phyloP scores from a whole-genome alignment of 139 green algal genomes.

The Chara braunii region DNA sequence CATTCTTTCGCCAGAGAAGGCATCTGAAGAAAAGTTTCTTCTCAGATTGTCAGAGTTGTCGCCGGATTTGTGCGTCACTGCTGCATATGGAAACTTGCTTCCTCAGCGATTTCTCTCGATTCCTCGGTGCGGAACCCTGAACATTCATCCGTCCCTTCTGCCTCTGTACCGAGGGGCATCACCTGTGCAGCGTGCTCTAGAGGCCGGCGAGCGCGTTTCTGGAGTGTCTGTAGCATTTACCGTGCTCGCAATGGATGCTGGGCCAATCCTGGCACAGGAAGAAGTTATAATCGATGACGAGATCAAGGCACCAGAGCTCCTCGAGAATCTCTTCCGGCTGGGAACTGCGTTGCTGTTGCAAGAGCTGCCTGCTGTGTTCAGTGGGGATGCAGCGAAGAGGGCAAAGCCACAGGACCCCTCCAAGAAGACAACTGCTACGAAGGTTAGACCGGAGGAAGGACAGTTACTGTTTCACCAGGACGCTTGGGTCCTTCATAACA shows the following conservation, averaged over 20 bases:
- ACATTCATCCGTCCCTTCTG: conserved; percentile 93
- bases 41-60: conserved; percentile 49
- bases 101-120: conserved; percentile 80
- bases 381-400: neutral
- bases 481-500: conserved; percentile 66
- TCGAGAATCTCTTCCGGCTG: conserved; percentile 45
- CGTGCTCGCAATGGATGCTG: conserved; percentile 86
- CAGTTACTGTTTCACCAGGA: conserved; percentile 58
- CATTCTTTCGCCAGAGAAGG: conserved; percentile 1
- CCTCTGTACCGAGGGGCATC: conserved; percentile 85
- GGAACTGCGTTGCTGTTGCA: conserved; percentile 17
- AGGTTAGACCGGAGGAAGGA: conserved; percentile 57
- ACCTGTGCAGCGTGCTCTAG: conserved; percentile 80
- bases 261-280: conserved; percentile 72
- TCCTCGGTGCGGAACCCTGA: conserved; percentile 75
- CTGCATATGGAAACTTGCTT: conserved; percentile 95
- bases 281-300: conserved; percentile 47
- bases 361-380: conserved; percentile 1
- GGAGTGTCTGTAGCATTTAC: conserved; percentile 89
- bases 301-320: conserved; percentile 63
- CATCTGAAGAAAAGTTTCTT: conserved; percentile 60
- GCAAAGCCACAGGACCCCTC: conserved; percentile 9
- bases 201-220: conserved; percentile 20
- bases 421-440: neutral
- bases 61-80: conserved; percentile 88